Conservation (phyloP, 495 filamentous ascomycete species). For the Filosporella fistucella region DNA sequence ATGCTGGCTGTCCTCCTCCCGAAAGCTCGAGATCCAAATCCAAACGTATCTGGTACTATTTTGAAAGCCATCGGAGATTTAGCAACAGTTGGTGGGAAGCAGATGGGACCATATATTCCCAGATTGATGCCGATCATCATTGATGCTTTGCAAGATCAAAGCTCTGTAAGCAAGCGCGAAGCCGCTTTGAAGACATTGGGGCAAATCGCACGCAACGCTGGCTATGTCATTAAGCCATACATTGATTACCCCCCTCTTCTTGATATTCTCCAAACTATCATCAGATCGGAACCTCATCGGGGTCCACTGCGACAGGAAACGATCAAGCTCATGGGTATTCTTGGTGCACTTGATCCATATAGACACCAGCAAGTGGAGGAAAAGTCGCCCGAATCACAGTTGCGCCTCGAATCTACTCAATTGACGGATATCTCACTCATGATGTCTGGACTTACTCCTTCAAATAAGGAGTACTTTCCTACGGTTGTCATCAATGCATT, state of each 20-base stretch:
- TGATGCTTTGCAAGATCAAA: slow-evolving; percentile 85
- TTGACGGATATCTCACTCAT: slow-evolving; percentile 94
- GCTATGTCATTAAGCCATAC: slow-evolving; percentile 97
- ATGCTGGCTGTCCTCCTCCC: slow-evolving; percentile 88
- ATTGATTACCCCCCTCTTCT: slow-evolving; percentile 90
- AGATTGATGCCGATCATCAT: slow-evolving; percentile 93
- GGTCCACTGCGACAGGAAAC: slow-evolving; percentile 85
- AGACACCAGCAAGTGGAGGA: slow-evolving; percentile 78
- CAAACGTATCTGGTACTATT: slow-evolving; percentile 87
- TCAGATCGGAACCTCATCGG: slow-evolving; percentile 77
- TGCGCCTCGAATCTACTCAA: slow-evolving; percentile 53
- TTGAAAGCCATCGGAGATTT: slow-evolving; percentile 89
- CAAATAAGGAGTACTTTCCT: slow-evolving; percentile 96
- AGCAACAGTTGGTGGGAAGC: slow-evolving; percentile 84
- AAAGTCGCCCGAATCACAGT: slow-evolving; percentile 56
- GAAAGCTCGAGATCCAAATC: slow-evolving; percentile 76
- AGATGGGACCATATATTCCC: slow-evolving; percentile 84
- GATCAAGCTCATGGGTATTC: slow-evolving; percentile 90
- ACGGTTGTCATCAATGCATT: slow-evolving; percentile 96
- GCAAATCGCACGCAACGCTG: slow-evolving; percentile 87
- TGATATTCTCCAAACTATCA: slow-evolving; percentile 86
- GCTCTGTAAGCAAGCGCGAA: slow-evolving; percentile 81
- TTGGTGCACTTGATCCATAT: slow-evolving; percentile 95
- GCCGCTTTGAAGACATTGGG: slow-evolving; percentile 87
- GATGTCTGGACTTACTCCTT: slow-evolving; percentile 95